Conservation (phyloP, 1,284 basidiomycete species). For the Fomes fomentarius region DNA sequence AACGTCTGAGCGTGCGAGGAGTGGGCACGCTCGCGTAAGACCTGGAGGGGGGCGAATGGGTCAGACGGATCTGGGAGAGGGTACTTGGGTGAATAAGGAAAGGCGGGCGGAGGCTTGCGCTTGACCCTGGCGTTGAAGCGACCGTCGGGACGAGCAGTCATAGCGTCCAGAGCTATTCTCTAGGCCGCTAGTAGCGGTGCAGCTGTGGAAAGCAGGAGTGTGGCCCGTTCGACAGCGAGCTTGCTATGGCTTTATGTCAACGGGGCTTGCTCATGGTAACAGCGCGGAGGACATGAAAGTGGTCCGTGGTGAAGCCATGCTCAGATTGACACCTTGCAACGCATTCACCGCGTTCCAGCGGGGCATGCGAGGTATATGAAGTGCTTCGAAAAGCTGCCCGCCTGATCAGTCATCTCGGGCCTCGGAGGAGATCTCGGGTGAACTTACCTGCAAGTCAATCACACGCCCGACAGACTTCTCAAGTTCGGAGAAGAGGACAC, state of each 20-base stretch:
- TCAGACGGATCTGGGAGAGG: slow-evolving; percentile 56
- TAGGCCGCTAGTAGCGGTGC: slow-evolving; percentile 7
- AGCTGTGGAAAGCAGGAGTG: slow-evolving; percentile 14
- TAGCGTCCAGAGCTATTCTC: slow-evolving; percentile 20
- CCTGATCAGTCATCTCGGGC: slow-evolving; percentile 6
- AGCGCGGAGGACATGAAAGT: slow-evolving; percentile 16
- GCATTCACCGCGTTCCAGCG: slow-evolving; percentile 12
- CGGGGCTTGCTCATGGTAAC: slow-evolving; percentile 18
- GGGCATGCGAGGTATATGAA: slow-evolving; percentile 1
- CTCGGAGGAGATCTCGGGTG: slow-evolving; percentile 13
- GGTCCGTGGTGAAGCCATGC: slow-evolving; percentile 8
- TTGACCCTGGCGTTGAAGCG: slow-evolving; percentile 34
- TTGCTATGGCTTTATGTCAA: slow-evolving; percentile 23
- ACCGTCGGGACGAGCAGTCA: slow-evolving; percentile 14
- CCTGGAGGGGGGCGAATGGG: slow-evolving; percentile 57
- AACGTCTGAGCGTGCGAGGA: slow-evolving; percentile 33
- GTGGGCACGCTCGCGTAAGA: slow-evolving; percentile 42
- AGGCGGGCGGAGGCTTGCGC: slow-evolving; percentile 51
- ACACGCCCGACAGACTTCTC: not conserved
- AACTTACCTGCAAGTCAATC: slow-evolving; percentile 5
- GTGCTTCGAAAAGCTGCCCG: slow-evolving; percentile 6
- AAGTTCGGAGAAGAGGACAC: not conserved
- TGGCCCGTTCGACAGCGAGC: slow-evolving; percentile 2
- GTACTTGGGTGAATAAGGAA: slow-evolving; percentile 47
- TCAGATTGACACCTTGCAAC: slow-evolving; percentile 12